These are phyloP conservation scores for Corrigiola litoralis DNA, from an alignment of 179 eudicot species.

Conservation along the genomic window DNA sequence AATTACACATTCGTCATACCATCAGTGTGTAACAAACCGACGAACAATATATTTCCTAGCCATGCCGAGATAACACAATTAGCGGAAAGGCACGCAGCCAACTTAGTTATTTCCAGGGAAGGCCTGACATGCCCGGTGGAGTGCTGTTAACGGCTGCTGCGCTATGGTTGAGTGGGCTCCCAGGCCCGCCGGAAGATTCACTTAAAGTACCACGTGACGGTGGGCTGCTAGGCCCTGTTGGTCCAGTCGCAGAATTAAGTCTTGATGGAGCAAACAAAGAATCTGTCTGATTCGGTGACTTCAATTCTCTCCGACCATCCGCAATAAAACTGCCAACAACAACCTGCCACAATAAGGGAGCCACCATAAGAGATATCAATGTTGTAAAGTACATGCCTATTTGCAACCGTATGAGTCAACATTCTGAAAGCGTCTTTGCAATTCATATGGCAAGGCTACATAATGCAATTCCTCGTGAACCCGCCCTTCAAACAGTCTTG, in stretches of 20 bases:
- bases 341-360: constrained; percentile 45
- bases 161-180: constrained; percentile 64
- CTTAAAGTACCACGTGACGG: constrained; percentile 61
- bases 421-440: no score
- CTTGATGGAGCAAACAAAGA: constrained; percentile 37
- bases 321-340: constrained; percentile 70
- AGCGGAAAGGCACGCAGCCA: background rate
- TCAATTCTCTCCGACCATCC: constrained; percentile 46
- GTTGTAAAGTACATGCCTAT: no score
- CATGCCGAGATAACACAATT: constrained; percentile 7
- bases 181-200: constrained; percentile 68
- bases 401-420: no score
- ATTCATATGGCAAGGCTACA: no score
- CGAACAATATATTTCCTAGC: background rate
- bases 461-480: no score
- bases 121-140: constrained; percentile 38
- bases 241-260: constrained; percentile 29
- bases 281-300: constrained; percentile 36
- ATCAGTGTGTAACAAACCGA: background rate
- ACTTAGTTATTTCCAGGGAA: constrained; percentile 56
- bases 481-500: no score
- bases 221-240: constrained; percentile 54
- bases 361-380: background rate
- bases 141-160: constrained; percentile 39
- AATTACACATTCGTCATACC: constrained; percentile 10